phyloP scores from a whole-genome alignment of 2,329 filamentous ascomycete species.

The Apiospora koreana region DNA sequence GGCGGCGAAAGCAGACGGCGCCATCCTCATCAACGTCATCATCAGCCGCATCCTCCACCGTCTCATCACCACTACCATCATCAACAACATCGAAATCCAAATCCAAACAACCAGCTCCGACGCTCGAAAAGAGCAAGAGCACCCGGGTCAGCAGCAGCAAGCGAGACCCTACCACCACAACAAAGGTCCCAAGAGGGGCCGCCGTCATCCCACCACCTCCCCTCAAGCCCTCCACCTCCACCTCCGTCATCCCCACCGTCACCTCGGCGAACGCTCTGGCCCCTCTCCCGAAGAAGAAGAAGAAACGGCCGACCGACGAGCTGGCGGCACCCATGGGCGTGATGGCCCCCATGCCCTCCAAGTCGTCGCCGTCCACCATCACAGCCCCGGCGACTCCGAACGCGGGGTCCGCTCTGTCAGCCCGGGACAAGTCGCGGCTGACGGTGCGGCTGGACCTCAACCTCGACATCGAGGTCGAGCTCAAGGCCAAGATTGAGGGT shows the following conservation, averaged over 20 bases:
- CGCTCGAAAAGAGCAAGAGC: not conserved
- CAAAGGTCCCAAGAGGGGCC: not conserved
- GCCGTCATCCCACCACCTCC: not conserved
- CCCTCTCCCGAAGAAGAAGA: not conserved
- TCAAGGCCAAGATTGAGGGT: slow-evolving; percentile 84
- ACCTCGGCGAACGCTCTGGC: not conserved
- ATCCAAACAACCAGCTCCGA: not conserved
- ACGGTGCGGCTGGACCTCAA: slow-evolving; percentile 66
- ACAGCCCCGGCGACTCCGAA: not conserved
- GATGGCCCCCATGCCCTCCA: not conserved
- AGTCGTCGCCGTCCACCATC: not conserved
- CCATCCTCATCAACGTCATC: not conserved
- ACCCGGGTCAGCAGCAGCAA: not conserved
- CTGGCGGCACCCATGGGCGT: not conserved
- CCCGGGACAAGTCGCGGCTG: not conserved
- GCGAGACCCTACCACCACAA: not conserved
- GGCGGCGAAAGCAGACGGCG: not conserved
- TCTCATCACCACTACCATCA: not conserved
- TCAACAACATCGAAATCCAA: not conserved
- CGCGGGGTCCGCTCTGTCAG: not conserved
- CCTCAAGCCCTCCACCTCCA: not conserved
- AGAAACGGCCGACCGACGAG: not conserved
- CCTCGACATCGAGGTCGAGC: slow-evolving; percentile 79
- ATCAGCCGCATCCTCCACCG: not conserved
- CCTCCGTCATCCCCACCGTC: not conserved